Evolutionary conservation across 257 asterid species (phyloP).

Genomic region (Rauvolfia tetraphylla): DNA sequence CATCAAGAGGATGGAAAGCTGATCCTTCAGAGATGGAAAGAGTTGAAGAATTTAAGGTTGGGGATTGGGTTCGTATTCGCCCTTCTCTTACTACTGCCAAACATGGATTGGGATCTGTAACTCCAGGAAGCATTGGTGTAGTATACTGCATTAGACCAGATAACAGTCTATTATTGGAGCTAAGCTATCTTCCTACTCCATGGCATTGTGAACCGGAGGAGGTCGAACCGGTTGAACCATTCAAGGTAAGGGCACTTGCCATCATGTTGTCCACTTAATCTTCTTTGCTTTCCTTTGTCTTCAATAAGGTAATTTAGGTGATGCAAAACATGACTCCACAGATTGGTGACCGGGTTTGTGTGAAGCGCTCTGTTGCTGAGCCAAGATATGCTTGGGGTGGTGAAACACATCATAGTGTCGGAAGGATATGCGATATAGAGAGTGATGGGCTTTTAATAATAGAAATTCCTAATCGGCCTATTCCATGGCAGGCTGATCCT

Average conservation of each 20-base stretch:
- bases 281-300: constrained; percentile 2
- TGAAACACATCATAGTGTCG: constrained; percentile 97
- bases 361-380: constrained; percentile 97
- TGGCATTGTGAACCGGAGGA: constrained; percentile 99
- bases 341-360: constrained; percentile 97
- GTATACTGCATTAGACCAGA: constrained; percentile 91
- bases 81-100: constrained; percentile 90
- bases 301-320: constrained; percentile 1
- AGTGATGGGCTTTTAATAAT: constrained; percentile 90
- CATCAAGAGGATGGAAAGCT: constrained; percentile 99
- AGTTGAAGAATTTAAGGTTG: constrained; percentile 95
- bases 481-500: constrained; percentile 99
- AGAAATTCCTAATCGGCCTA: constrained; percentile 80
- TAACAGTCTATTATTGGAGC: constrained; percentile 73
- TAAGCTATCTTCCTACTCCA: constrained; percentile 92
- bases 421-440: constrained; percentile 89
- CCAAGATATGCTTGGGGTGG: constrained; percentile 99
- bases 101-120: constrained; percentile 94
- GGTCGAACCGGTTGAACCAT: constrained; percentile 92
- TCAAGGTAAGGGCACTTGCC: constrained; percentile 57
- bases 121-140: constrained; percentile 94
- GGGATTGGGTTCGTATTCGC: constrained; percentile 99
- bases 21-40: constrained; percentile 99
- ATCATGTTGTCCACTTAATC: constrained; percentile 3
- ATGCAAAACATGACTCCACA: constrained; percentile 23